Percentiles rank a stretch among this genome's conserved stretches.
phyloP scores from a whole-genome alignment of 352 stramenopile genomes.

The Globisporangium spiculum region DNA sequence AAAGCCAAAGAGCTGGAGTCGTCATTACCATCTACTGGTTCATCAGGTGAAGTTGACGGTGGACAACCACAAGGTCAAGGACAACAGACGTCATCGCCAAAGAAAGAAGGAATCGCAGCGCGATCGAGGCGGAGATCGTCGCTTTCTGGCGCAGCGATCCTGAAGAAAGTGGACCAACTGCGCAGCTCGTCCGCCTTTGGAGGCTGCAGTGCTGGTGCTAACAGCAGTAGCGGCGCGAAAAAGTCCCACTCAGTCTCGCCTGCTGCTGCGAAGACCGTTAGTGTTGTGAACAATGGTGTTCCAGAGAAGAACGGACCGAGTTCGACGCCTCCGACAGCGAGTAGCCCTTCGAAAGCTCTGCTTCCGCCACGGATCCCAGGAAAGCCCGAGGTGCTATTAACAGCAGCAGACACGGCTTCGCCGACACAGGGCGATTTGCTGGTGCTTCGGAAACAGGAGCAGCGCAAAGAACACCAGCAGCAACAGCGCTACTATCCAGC shows the following conservation, averaged over 20 bases:
- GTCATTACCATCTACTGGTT: neutral
- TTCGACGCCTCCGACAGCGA: neutral
- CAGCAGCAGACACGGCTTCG: neutral
- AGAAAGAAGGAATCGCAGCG: slow-evolving; percentile 12
- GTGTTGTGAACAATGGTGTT: neutral
- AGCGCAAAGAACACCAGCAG: neutral
- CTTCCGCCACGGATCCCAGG: slow-evolving; percentile 18
- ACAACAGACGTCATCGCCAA: neutral
- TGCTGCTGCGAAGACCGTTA: neutral
- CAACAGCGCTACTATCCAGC: neutral
- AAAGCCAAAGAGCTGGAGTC: neutral
- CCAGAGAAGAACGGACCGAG: neutral
- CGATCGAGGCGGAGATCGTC: slow-evolving; percentile 1
- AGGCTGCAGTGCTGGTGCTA: neutral
- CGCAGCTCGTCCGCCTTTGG: slow-evolving; percentile 5
- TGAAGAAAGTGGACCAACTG: slow-evolving; percentile 18
- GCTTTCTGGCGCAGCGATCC: slow-evolving; percentile 12
- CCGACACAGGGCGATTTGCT: slow-evolving; percentile 17
- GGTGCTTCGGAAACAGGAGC: neutral
- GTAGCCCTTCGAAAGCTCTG: neutral
- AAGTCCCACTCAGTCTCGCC: slow-evolving; percentile 16
- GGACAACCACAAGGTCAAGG: neutral
- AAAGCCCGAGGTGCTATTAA: neutral
- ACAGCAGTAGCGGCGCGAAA: neutral
- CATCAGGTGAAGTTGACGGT: neutral